Base-by-base conservation (phyloP, 345 rosid genomes). In the Turnera subulata region DNA sequence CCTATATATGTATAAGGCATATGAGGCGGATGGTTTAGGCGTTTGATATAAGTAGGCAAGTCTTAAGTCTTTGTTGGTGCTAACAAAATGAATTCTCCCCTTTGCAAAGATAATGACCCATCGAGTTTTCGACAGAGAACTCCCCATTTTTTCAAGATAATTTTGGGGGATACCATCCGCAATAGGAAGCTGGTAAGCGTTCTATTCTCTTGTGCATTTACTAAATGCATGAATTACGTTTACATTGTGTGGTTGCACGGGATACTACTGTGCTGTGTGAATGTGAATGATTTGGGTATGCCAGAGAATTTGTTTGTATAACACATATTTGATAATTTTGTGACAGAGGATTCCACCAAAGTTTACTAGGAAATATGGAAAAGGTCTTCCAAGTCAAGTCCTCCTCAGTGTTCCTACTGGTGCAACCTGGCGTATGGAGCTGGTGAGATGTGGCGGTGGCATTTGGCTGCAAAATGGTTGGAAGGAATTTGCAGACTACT, bases 261-360 rank as follows among this genome's bases (percentile, higher is more conserved):
- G 4, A 50, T 25, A 10, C 16, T 50, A 4, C 17, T 5, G 14
- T 13, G 15, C 23, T 45, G 5, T 11, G 9, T 26, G 11, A n/a
- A n/a, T n/a, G n/a, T n/a, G n/a, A 7, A 4, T 29, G 50, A 11
- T 19, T 22, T 21, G n/a, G n/a, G n/a, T n/a, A n/a, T n/a, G n/a
- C 15, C 46, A 6, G 14, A 24, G 5, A 11, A 4, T 21, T 11
- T 16, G 6, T 10, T 24, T 47, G 12, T 15, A 50, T n/a, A n/a
- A n/a, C n/a, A n/a, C n/a, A n/a, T n/a, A n/a, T n/a, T n/a, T n/a
- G n/a, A n/a, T n/a, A n/a, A n/a, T n/a, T n/a, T n/a, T n/a, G n/a
- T n/a, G n/a, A n/a, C 66, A 73, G 77, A 29, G 18, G 46, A 48
- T 73, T 37, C 77, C 73, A 6, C 55, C 35, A 22, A 64, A 50